phyloP scores from a whole-genome alignment of 2,329 filamentous ascomycete species.

The Cercospora citrullina region DNA sequence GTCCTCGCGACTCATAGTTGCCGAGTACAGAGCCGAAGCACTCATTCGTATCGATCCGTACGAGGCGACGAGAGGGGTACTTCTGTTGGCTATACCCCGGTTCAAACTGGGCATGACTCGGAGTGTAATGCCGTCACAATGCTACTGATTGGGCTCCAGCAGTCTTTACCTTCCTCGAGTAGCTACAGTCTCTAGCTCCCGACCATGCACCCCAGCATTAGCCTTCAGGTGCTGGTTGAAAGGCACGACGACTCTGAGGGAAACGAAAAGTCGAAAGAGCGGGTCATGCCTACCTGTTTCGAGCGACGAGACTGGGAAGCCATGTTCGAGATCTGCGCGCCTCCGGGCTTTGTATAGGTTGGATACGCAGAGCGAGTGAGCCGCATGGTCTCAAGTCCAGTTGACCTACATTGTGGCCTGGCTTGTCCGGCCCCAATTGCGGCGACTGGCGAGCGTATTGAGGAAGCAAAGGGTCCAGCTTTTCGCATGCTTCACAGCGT shows the following conservation, averaged over 20 bases:
- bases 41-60: not conserved
- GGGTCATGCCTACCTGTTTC: not conserved
- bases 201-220: slow-evolving; percentile 1
- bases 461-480: not conserved
- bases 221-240: not conserved
- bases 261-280: not conserved
- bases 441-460: not conserved
- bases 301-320: not conserved
- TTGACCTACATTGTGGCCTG: not conserved
- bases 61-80: not conserved
- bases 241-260: not conserved
- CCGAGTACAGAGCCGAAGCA: not conserved
- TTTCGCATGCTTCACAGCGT: too few species aligned
- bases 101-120: not conserved
- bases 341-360: not conserved
- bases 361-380: not conserved
- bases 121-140: not conserved
- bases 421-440: not conserved
- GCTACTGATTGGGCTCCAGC: not conserved
- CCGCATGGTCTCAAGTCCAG: not conserved
- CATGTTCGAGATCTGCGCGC: not conserved
- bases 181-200: not conserved
- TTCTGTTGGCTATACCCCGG: not conserved
- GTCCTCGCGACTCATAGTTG: not conserved
- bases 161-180: not conserved